Base-by-base conservation (phyloP, 108 stramenopile genomes). In the Conticribra guillardii region DNA sequence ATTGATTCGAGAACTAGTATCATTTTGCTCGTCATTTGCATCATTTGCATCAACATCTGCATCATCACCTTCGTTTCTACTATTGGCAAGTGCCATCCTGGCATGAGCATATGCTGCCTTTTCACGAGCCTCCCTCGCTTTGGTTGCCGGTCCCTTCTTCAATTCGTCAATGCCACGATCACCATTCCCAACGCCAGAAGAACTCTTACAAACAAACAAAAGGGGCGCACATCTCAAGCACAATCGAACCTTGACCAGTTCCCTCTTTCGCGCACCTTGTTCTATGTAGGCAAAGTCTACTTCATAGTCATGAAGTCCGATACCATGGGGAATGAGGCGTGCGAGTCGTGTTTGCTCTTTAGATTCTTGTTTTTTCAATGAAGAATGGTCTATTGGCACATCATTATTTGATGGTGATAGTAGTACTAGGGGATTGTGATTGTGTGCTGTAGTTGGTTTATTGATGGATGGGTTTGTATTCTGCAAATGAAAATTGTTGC, bases 241-340 rank as follows among this genome's bases (percentile, higher is more conserved):
- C 26, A 92, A 52, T 28, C 78, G 53, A 41, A 89, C 67, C 74
- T 92, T 92, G 26, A 89, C 88, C 33, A 92, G 74, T 50, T 89
- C 88, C 30, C 74, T 74, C 56, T 89, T 89, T 22, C 45, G 17
- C 27, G 55, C 54, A 9, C 73, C 79, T 16, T 71, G 73, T 59
- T 92, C 91, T 9, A 71, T 26, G 71, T 92, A 89, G 3, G 76
- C 57, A 72, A 92, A 92, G 45, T 84, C 85, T 24, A 92, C 91
- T 75, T 89, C 88, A 30, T 86, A 82, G 46, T 84, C 75, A 26
- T 64, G 47, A 4, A 84, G 73, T 3, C 79, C 78, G 16, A 64
- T 32, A 9, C 85, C 83, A 33, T 73, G 18, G 0, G 80, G 64
- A n/a, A n/a, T n/a, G 11, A 86, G 21, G 14, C 50, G 4, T 23